Evolutionary conservation across 2,329 filamentous ascomycete genomes (phyloP), one percentile per base, ranked within the genome.

Genomic region (Graphiopsis chlorocephala): DNA sequence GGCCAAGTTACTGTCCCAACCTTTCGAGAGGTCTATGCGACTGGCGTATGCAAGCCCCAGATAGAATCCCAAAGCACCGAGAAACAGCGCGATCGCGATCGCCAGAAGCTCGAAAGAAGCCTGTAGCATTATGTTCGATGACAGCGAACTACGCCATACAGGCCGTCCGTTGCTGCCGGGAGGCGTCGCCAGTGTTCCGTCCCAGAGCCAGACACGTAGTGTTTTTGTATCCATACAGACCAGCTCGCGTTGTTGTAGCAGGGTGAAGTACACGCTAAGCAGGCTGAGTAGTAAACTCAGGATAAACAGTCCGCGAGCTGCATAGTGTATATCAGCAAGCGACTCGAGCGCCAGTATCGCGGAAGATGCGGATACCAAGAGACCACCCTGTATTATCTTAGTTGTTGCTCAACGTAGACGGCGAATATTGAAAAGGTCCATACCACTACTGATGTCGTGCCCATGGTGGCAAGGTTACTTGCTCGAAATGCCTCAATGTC

Each of bases 261-360:
- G n/a, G n/a, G 53, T 66, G 38, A 68, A 69, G 60, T 66, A 68
- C 12, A 69, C 66, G 7, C 64, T 61, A 33, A 68, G 45, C 12
- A 69, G 47, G 26, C 62, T 65, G 26, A 69, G 55, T 60, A 67
- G 64, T 3, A 68, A 56, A 25, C 66, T 66, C 11, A 69, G 38
- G 2, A 65, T 66, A 50, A 69, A 66, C 7, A 69, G 35, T 25
- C 58, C 67, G 1, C 66, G 61, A n/a, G 67, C 63, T 47, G 56
- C 50, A 3, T 65, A 47, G 31, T 69, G 64, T 25, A 68, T 64
- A 47, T 69, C 50, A 26, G 28, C 55, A 23, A 59, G 48, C n/a
- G 63, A 61, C 48, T 59, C 48, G 14, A 64, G 35, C 3, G 63
- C 55, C 10, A 64, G n/a, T 14, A 64, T 64, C 15, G 61, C 61